Evolutionary conservation across 441 rosid species (phyloP).

Genomic region (Bocquillonia castaneifolia): DNA sequence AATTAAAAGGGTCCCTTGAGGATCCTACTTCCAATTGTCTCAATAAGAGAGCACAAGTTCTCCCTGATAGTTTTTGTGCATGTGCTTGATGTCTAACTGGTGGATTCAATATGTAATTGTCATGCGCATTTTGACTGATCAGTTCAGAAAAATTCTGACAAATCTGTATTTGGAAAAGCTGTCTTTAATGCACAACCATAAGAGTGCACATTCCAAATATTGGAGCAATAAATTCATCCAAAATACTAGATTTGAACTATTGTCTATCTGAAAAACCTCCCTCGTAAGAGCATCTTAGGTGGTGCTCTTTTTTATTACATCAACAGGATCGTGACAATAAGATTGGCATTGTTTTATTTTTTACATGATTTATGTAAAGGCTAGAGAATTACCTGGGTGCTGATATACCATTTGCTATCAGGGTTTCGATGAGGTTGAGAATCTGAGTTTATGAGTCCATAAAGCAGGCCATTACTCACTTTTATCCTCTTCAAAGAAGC

Average conservation of each 20-base stretch:
- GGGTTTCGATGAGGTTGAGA: slow-evolving; percentile 76
- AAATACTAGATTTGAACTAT: neutral
- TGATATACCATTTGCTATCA: slow-evolving; percentile 95
- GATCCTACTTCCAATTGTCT: neutral
- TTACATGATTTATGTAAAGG: neutral
- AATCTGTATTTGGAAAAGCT: neutral
- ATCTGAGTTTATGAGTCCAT: slow-evolving; percentile 80
- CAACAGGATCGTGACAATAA: too few relatives aligned
- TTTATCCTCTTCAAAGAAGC: slow-evolving; percentile 56
- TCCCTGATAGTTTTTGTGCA: neutral
- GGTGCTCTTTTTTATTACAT: neutral
- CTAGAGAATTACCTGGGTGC: slow-evolving; percentile 56
- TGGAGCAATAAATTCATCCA: neutral
- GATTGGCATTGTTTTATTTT: neutral
- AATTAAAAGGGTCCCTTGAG: neutral
- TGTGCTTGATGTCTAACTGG: neutral
- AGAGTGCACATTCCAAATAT: neutral
- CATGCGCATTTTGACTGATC: neutral
- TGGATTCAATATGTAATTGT: neutral
- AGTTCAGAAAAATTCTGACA: neutral
- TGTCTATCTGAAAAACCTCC: neutral
- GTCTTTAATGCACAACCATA: too few relatives aligned
- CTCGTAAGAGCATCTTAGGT: neutral
- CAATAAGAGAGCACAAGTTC: neutral
- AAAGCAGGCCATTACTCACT: slow-evolving; percentile 60